Conservation (phyloP, 2,329 filamentous ascomycete species). For the Botrytis paeoniae region DNA sequence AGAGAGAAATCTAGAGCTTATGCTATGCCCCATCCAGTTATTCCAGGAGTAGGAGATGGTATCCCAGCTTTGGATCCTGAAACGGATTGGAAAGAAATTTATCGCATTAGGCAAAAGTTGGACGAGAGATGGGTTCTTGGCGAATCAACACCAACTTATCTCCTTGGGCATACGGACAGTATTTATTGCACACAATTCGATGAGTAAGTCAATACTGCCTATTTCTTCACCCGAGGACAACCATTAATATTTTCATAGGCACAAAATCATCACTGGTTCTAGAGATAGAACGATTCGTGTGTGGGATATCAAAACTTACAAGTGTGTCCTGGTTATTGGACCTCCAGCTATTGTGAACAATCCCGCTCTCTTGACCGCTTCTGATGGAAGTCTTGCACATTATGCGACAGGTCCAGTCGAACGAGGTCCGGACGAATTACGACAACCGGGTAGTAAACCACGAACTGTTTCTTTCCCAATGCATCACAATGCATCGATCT, state of each 20-base stretch:
- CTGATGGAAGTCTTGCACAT: slow-evolving; percentile 51
- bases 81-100: slow-evolving; percentile 85
- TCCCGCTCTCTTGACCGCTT: slow-evolving; percentile 50
- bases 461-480: slow-evolving; percentile 54
- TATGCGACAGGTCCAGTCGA: slow-evolving; percentile 49
- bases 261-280: slow-evolving; percentile 95
- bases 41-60: slow-evolving; percentile 55
- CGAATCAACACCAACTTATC: slow-evolving; percentile 77
- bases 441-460: slow-evolving; percentile 49
- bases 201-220: slow-evolving; percentile 59
- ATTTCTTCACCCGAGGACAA: not conserved
- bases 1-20: slow-evolving; percentile 59
- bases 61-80: slow-evolving; percentile 54
- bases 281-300: slow-evolving; percentile 93
- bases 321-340: slow-evolving; percentile 83
- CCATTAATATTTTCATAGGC: slow-evolving; percentile 50
- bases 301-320: slow-evolving; percentile 89
- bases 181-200: slow-evolving; percentile 99
- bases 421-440: slow-evolving; percentile 26
- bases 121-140: slow-evolving; percentile 77
- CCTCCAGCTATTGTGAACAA: slow-evolving; percentile 63
- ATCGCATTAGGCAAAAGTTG: slow-evolving; percentile 71
- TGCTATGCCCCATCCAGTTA: slow-evolving; percentile 53
- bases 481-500: slow-evolving; percentile 87
- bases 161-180: slow-evolving; percentile 91